These are phyloP conservation scores for Pythium dissotocum DNA, from an alignment of 352 stramenopile genomes.

Conservation along the genomic window DNA sequence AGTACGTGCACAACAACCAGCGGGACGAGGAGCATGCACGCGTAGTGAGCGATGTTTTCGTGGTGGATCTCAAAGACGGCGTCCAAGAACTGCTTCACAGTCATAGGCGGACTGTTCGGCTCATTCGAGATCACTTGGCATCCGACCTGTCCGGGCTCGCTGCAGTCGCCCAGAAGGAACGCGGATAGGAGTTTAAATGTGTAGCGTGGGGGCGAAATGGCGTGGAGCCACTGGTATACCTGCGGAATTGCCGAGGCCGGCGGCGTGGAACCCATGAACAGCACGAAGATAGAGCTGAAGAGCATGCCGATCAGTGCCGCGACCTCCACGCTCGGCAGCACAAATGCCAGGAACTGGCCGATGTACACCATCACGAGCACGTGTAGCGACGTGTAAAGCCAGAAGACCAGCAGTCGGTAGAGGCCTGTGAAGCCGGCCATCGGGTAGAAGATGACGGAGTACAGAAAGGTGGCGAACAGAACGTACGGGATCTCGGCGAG, in stretches of 20 bases:
- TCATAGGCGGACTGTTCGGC: constrained; percentile 35
- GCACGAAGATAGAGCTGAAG: constrained; percentile 49
- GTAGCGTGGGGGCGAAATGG: constrained; percentile 45
- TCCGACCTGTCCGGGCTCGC: constrained; percentile 23
- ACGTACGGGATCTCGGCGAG: constrained; percentile 76
- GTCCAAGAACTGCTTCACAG: constrained; percentile 57
- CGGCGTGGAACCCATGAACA: constrained; percentile 56
- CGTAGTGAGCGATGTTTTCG: constrained; percentile 45
- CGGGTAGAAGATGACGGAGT: constrained; percentile 74
- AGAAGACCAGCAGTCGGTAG: constrained; percentile 53
- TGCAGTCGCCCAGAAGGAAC: constrained; percentile 44
- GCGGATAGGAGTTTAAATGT: constrained; percentile 36
- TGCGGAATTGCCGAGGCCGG: constrained; percentile 30
- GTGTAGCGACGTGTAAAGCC: constrained; percentile 57
- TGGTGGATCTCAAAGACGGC: constrained; percentile 49
- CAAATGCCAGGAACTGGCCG: constrained; percentile 69
- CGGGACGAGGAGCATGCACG: constrained; percentile 48
- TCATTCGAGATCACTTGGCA: constrained; percentile 42
- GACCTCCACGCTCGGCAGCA: constrained; percentile 47
- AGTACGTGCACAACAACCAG: constrained; percentile 21
- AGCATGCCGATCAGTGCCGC: constrained; percentile 40
- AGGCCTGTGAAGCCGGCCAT: constrained; percentile 47
- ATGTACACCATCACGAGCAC: constrained; percentile 64
- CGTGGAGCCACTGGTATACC: constrained; percentile 39
- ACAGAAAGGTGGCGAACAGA: constrained; percentile 36